Percentiles rank a stretch among this genome's conserved stretches.
These are phyloP conservation scores for Mucor mucedo DNA, from an alignment of 371 early-diverging fungal genomes.

Conservation along the genomic window DNA sequence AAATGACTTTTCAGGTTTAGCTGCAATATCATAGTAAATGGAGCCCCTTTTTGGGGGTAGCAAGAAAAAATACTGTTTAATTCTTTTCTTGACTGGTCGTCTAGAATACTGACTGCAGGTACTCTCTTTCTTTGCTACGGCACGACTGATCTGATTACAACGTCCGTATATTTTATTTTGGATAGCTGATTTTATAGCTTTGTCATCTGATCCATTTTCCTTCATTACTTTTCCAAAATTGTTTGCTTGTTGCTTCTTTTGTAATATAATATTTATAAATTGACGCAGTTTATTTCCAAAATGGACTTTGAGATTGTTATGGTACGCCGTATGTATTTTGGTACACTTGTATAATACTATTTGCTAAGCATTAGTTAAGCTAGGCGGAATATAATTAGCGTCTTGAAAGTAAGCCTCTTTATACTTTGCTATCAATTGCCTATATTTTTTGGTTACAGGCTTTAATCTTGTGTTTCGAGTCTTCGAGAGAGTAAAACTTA, in stretches of 20 bases:
- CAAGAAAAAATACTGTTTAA: neutral
- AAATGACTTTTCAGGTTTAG: neutral
- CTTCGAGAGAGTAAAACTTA: neutral
- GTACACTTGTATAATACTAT: constrained; percentile 4
- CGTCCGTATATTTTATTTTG: neutral
- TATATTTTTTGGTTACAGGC: neutral
- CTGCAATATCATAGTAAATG: neutral
- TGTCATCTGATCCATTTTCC: neutral
- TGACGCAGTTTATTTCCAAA: neutral
- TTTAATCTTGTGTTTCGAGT: neutral
- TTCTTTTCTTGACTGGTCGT: neutral
- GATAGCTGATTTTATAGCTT: neutral
- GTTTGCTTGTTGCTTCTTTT: neutral
- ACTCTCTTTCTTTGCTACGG: neutral
- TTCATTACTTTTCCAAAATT: neutral
- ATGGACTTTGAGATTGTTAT: neutral
- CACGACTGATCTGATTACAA: neutral
- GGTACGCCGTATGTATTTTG: constrained; percentile 8
- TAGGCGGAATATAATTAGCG: too few relatives aligned
- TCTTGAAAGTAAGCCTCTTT: neutral
- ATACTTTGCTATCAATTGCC: neutral
- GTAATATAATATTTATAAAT: neutral
- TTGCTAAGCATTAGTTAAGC: neutral
- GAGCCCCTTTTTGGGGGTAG: neutral
- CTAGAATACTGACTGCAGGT: neutral